Conservation (phyloP, 225 moss, liverwort and hornwort genomes). For the Marchantia polymorpha region DNA sequence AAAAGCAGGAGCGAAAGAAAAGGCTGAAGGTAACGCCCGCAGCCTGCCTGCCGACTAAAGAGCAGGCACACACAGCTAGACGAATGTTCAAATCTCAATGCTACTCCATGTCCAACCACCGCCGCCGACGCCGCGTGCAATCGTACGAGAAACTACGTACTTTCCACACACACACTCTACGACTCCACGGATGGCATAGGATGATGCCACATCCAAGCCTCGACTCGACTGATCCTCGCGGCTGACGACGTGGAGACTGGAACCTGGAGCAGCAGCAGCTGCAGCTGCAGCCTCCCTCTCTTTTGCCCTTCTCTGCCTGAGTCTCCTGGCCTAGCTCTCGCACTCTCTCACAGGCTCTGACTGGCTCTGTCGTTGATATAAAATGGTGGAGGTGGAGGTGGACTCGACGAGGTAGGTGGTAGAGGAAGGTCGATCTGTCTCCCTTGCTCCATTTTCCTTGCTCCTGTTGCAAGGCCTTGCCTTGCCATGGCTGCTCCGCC, state of each 20-base stretch:
- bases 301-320: background rate
- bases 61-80: constrained; percentile 13
- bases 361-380: background rate
- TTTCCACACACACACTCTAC: background rate
- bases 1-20: background rate
- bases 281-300: background rate
- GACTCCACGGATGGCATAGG: background rate
- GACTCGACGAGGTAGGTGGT: no score
- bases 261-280: background rate
- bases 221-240: no score
- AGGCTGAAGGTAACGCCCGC: constrained; percentile 25
- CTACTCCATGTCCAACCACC: constrained; percentile 5
- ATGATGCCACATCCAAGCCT: background rate
- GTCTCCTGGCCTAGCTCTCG: background rate
- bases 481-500: background rate
- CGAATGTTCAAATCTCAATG: constrained; percentile 18
- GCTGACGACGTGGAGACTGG: no score
- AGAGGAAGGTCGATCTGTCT: no score
- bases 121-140: constrained; percentile 15
- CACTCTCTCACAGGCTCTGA: background rate
- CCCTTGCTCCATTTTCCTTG: no score
- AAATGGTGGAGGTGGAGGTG: background rate
- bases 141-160: constrained; percentile 11
- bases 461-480: no score
- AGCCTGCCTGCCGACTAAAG: constrained; percentile 17